phyloP scores from a whole-genome alignment of 1,139 yeast genomes.

The Pneumocystis oryctolagi region DNA sequence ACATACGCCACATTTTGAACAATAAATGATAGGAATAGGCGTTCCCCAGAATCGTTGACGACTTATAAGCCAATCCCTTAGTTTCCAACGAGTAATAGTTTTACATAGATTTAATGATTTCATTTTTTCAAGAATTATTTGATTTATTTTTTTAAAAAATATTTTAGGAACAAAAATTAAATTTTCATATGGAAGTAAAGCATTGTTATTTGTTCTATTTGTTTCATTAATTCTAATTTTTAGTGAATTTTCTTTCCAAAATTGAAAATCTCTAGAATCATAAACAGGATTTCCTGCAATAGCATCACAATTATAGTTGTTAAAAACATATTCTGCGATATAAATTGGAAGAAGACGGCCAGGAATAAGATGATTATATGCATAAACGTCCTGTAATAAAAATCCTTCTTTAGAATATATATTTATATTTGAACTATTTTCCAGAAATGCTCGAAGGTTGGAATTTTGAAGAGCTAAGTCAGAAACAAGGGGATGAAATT shows the following conservation, averaged over 20 bases:
- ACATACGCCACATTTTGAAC: conserved; percentile 70
- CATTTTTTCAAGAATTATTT: conserved; percentile 33
- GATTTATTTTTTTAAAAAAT: conserved; percentile 37
- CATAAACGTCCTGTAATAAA: conserved; percentile 33
- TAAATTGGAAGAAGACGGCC: conserved; percentile 48
- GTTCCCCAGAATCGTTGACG: conserved; percentile 98
- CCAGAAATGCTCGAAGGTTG: conserved; percentile 35
- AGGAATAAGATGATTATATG: conserved; percentile 43
- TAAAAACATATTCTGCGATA: conserved; percentile 80
- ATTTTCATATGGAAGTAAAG: conserved; percentile 38
- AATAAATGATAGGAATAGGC: conserved; percentile 87
- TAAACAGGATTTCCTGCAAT: conserved; percentile 98
- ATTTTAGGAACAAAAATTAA: conserved; percentile 42
- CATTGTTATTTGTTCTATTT: conserved; percentile 17
- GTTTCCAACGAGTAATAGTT: conserved; percentile 39
- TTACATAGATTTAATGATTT: conserved; percentile 31
- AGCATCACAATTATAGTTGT: conserved; percentile 75
- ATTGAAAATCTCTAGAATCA: conserved; percentile 65
- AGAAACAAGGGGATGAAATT: conserved; percentile 46
- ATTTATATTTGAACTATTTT: conserved; percentile 25
- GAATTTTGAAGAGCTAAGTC: conserved; percentile 26
- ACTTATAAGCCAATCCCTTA: conserved; percentile 87
- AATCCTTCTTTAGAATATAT: conserved; percentile 55
- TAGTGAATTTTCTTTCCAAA: conserved; percentile 48
- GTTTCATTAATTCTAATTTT: conserved; percentile 25